Base-by-base conservation (phyloP, 164 flowering plant genomes). In the Kalanchoe fedtschenkoi region DNA sequence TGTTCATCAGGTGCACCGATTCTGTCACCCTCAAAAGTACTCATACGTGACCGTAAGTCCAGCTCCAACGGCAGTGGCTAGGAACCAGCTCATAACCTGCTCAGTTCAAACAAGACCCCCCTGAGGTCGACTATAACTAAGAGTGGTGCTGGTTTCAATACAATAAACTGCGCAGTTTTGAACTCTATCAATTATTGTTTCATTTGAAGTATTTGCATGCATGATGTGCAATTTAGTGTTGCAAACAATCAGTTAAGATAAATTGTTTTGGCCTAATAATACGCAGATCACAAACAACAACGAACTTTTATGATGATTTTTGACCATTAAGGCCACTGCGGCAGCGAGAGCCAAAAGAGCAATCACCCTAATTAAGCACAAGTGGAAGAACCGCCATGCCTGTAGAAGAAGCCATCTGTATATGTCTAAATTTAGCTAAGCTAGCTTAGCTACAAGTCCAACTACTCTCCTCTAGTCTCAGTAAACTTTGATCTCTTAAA, bases 31-130 rank as follows among this genome's bases (percentile, higher is more conserved):
- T n/a, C 19, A 72, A 2, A 2, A 65, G 15, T 21, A 34, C 64
- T 82, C 82, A 24, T 62, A 62, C 0, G 62, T 65, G 0, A 79
- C 70, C 0, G 73, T 82, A 34, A 79, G 70, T 13, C 82, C 83
- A n/a, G 73, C 78, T 1, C 78, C 86, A 15, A 65, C 75, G 5
- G 75, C 82, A 0, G 77, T 65, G 5, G 75, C 83, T 38, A 79
- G 22, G 6, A 82, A 61, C 29, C 72, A 72, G 46, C 73, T 65
- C 9, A 81, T 66, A n/a, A 72, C 34, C 82, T 81, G 75, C 26
- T 30, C 0, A 34, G 8, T 7, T 37, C 28, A 28, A 2, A 1
- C 5, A 22, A 24, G 6, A 61, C 17, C 14, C 9, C 2, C n/a
- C 56, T 17, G 11, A 35, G 5, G 9, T 15, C n/a, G n/a, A n/a